A percentile compares a stretch with the other conserved stretches of the same genome.
Evolutionary conservation across 148 eudicot species (phyloP).

Genomic region (Chenopodium formosanum): DNA sequence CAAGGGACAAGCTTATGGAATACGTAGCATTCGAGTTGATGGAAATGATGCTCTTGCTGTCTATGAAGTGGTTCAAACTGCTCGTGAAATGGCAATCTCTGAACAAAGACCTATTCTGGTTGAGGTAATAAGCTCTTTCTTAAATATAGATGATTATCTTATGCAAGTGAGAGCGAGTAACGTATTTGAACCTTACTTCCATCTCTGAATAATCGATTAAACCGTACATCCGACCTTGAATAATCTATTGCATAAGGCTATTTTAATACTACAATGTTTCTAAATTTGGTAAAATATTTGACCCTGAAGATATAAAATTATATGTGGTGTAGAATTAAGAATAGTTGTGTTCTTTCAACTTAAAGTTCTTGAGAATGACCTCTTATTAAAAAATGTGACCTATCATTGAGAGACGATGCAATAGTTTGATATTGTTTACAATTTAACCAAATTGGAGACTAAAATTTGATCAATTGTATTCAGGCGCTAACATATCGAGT

Average conservation of each 20-base stretch:
- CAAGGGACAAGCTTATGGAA: conserved; percentile 82
- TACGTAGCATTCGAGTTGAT: conserved; percentile 76
- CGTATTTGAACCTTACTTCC: background rate
- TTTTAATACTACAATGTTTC: no score
- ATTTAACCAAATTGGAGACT: background rate
- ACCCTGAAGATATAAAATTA: background rate
- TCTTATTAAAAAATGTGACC: no score
- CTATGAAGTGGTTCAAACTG: conserved; percentile 54
- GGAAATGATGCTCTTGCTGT: conserved; percentile 96
- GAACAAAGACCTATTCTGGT: conserved; percentile 70
- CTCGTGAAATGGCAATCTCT: conserved; percentile 67
- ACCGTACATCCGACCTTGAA: no score
- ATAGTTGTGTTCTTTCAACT: no score
- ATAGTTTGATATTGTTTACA: background rate
- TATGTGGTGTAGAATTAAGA: no score
- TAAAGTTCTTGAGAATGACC: no score
- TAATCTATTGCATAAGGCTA: background rate
- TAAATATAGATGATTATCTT: background rate
- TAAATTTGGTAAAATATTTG: no score
- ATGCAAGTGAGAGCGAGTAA: background rate
- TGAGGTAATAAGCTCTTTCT: conserved; percentile 45
- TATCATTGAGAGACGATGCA: background rate
- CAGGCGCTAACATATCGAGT: conserved; percentile 90
- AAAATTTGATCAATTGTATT: background rate
- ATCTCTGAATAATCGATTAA: no score